Evolutionary conservation across 1,284 basidiomycete genomes (phyloP), one percentile per base, ranked within the genome.

Genomic region (Papiliotrema fonsecae): DNA sequence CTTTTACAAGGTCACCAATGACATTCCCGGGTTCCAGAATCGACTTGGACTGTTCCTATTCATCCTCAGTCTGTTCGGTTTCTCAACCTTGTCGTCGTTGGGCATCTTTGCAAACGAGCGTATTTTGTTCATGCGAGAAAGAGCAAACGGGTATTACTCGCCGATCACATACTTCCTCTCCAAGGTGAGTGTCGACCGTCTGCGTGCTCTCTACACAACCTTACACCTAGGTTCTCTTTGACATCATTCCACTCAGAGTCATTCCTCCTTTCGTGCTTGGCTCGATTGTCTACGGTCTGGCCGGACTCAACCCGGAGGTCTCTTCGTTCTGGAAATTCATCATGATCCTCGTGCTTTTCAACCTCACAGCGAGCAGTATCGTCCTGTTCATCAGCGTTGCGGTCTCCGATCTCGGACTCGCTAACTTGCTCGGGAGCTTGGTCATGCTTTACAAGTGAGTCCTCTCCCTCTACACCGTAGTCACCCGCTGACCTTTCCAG

Each of bases 391-490:
- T 98, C 37, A 91, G 88, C 10, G 88, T 97, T 48, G 83, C 88
- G 0, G 86, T 96, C 58, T 80, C 82, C 35, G 91, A 85, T 68
- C 83, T 83, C 13, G 86, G 88, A 45, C 83, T 97, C 10, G 92
- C 92, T 1, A 96, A 88, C 62, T 77, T 97, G 47, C 81, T 90
- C n/a, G 94, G 94, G 22, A 94, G 88, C 6, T 75, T 97, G 56
- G 82, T 94, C 57, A 97, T 98, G 92, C 78, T 98, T 32, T 97
- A 92, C 83, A 97, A 97, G 91, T 94, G 61, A 65, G 88, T 79
- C 11, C n/a, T 27, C 34, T 10, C 21, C 16, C 26, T 40, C 25
- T n/a, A 14, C 19, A 22, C 2, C 22, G 19, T 27, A 6, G 11
- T 13, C 49, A 26, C 13, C 0, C n/a, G 43, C 41, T 49, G 49